phyloP scores from a whole-genome alignment of 2,329 filamentous ascomycete species.

The Lachnellula subtilissima region DNA sequence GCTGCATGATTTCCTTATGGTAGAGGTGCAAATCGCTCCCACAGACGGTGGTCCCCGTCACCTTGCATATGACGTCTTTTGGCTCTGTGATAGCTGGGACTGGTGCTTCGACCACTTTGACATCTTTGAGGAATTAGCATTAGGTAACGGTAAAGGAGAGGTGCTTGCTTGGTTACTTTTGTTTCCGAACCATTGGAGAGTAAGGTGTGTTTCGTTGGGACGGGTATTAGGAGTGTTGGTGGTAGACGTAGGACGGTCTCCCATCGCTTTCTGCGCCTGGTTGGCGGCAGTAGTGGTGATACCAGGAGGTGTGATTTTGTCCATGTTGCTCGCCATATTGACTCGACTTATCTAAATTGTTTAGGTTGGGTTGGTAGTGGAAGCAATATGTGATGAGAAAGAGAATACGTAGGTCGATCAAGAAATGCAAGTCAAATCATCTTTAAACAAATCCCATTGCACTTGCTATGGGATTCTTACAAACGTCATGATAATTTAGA shows the following conservation, averaged over 20 bases:
- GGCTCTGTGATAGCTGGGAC: conserved; percentile 28
- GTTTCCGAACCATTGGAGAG: conserved; percentile 15
- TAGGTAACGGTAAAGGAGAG: not conserved
- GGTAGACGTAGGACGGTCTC: conserved; percentile 13
- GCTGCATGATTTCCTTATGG: conserved; percentile 36
- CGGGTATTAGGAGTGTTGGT: conserved; percentile 9
- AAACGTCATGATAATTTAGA: not conserved
- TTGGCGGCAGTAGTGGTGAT: conserved; percentile 16
- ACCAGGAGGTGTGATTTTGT: conserved; percentile 12
- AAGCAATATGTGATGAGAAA: not conserved
- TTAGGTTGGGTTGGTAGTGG: not conserved
- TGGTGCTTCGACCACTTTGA: conserved; percentile 18
- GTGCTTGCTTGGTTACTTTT: conserved; percentile 2
- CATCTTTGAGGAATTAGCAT: conserved; percentile 6
- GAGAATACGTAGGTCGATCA: not conserved
- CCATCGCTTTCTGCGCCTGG: conserved; percentile 10
- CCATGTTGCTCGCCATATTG: not conserved
- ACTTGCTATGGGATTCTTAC: not conserved
- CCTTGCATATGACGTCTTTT: conserved; percentile 27
- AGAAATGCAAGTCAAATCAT: not conserved
- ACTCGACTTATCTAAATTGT: not conserved
- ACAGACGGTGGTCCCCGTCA: conserved; percentile 32
- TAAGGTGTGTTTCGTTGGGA: conserved; percentile 8
- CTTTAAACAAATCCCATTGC: not conserved
- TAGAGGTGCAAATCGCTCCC: conserved; percentile 32